Percentiles rank a stretch among this genome's conserved stretches.
Conservation (phyloP, 2,329 filamentous ascomycete species). For the Cadophora sp. region DNA sequence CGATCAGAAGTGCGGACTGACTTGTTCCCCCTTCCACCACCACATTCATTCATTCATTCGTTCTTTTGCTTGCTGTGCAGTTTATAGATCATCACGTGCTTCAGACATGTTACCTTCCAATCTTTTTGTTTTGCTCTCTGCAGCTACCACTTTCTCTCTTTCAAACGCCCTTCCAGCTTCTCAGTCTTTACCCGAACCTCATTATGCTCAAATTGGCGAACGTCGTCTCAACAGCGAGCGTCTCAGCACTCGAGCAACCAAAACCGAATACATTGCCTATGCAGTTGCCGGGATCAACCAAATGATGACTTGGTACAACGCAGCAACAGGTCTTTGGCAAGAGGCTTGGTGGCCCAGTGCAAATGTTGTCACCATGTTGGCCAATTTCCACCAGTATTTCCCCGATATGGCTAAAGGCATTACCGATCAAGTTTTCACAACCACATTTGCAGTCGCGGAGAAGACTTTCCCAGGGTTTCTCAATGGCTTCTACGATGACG, state of each 20-base stretch:
- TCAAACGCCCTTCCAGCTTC: constrained; percentile 22
- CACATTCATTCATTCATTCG: constrained; percentile 14
- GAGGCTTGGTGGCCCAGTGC: constrained; percentile 76
- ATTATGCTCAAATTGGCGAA: constrained; percentile 12
- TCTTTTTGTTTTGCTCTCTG: constrained; percentile 20
- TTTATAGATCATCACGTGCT: constrained; percentile 26
- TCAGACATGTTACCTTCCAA: constrained; percentile 25
- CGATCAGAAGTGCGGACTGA: constrained; percentile 8
- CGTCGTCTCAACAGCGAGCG: constrained; percentile 18
- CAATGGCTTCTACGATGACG: constrained; percentile 64
- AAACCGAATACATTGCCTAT: constrained; percentile 35
- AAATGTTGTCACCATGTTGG: constrained; percentile 69
- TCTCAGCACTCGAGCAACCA: constrained; percentile 21
- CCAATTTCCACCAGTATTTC: constrained; percentile 53
- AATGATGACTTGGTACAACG: constrained; percentile 68
- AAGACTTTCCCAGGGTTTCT: constrained; percentile 51
- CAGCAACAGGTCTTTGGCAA: constrained; percentile 65
- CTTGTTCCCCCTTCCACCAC: constrained; percentile 1
- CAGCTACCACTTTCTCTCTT: constrained; percentile 23
- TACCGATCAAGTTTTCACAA: constrained; percentile 36
- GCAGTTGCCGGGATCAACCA: constrained; percentile 47
- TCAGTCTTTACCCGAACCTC: constrained; percentile 15
- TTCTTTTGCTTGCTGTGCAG: constrained; percentile 2
- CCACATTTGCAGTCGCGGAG: constrained; percentile 37
- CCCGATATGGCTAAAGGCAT: constrained; percentile 29